A percentile compares a stretch with the other conserved stretches of the same genome.
Conservation (phyloP, 305 asterid species). For the Coffea humblotiana region DNA sequence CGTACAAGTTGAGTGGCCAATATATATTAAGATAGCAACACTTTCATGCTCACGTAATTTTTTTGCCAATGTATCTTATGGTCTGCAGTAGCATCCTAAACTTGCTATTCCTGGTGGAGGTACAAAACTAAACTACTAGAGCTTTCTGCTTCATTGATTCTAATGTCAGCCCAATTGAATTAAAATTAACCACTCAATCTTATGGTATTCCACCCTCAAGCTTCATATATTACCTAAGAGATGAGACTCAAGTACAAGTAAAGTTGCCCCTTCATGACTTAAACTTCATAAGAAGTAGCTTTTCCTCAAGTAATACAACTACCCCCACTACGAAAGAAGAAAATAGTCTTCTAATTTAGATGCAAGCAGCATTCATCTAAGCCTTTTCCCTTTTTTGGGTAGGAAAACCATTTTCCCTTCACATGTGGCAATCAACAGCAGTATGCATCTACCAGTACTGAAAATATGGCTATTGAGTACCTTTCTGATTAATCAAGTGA, state of each 20-base stretch:
- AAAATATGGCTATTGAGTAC: neutral
- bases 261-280: neutral
- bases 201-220: neutral
- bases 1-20: neutral
- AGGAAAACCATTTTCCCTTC: neutral
- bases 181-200: neutral
- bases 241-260: neutral
- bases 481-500: neutral
- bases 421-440: neutral
- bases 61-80: neutral
- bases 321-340: neutral
- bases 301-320: neutral
- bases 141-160: neutral
- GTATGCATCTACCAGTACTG: neutral
- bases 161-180: neutral
- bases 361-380: neutral
- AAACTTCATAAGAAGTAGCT: neutral
- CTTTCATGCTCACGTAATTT: neutral
- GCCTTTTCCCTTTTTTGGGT: neutral
- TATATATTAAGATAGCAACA: neutral
- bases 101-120: neutral
- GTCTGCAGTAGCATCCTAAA: neutral
- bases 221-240: neutral
- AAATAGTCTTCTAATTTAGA: too few species aligned
- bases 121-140: neutral